Percentiles rank a stretch among this genome's conserved stretches.
Evolutionary conservation across 2,329 filamentous ascomycete genomes (phyloP).

Genomic region (Leptographium wingfieldii): DNA sequence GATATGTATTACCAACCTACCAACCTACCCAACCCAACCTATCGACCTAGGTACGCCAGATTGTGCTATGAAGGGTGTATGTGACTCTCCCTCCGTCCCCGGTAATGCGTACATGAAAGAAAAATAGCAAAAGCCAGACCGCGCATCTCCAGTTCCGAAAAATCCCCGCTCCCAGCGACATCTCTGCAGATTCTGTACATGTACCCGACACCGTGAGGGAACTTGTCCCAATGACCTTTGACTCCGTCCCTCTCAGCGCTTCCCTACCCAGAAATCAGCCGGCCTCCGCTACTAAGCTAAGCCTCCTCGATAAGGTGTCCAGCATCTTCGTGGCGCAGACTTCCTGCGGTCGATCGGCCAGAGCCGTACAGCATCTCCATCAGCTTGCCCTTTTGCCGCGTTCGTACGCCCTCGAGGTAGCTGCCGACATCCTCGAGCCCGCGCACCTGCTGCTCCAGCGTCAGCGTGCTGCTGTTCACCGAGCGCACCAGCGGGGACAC

Average conservation of each 20-base stretch:
- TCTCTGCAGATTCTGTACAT: neutral
- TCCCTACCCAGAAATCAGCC: no score
- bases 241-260: neutral
- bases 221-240: no score
- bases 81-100: neutral
- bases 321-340: neutral
- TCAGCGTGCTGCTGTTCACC: conserved; percentile 53
- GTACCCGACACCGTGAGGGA: neutral
- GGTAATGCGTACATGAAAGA: neutral
- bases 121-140: neutral
- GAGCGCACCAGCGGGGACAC: conserved; percentile 72
- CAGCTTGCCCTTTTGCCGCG: conserved; percentile 70
- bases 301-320: neutral
- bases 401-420: conserved; percentile 62
- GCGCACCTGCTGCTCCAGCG: conserved; percentile 73
- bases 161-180: neutral
- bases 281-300: neutral
- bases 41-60: neutral
- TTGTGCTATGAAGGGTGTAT: neutral
- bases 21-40: neutral
- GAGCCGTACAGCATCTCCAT: conserved; percentile 66
- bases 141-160: neutral
- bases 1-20: neutral
- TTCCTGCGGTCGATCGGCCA: conserved; percentile 8
- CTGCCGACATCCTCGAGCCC: conserved; percentile 70